Base-by-base conservation (phyloP, 2,329 filamentous ascomycete genomes). In the Fusarium sp. region DNA sequence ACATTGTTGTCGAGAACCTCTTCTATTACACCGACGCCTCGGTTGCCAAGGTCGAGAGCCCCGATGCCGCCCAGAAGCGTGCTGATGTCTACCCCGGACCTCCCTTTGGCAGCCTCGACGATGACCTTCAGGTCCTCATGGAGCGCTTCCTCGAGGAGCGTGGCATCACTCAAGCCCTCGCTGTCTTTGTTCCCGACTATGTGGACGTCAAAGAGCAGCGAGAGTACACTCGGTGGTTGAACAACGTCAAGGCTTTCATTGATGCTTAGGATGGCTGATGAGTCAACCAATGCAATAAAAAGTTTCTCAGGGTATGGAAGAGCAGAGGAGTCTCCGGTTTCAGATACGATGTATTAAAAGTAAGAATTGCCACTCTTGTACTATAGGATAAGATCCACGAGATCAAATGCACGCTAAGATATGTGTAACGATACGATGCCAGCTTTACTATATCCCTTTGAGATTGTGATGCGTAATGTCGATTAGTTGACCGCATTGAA, bases 201-300 rank as follows among this genome's bases (percentile, higher is more conserved):
- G 95, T 98, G 80, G 95, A 98, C 82, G 90, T 93, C 85, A 99
- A 99, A 92, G 96, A 99, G 90, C 96, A 98, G 90, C 93, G 91
- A 85, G 96, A 99, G 89, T 99, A 99, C 84, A 86, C 97, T 71
- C 86, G 89, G 75, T 99, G 97, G 96, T 87, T 99, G 83, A 89
- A 91, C 83, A 93, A 93, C 81, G 89, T 98, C 84, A 96, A 96
- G 90, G 86, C 85, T 73, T 98, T 98, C 81, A 87, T 98, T 76
- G 92, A 93, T 81, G 91, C 91, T 70, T 94, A 28, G 86, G 83
- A 64, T 53, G 54, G 20, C 41, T 14, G 32, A 47, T 32, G 44
- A 62, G 30, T 36, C n/a, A 28, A 30, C n/a, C 24, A 24, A 47
- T 38, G 22, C 42, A 48, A 50, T 36, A 41, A 60, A 57, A 72